Conservation (phyloP, 2,329 filamentous ascomycete genomes). For the Paecilomyces formosus region DNA sequence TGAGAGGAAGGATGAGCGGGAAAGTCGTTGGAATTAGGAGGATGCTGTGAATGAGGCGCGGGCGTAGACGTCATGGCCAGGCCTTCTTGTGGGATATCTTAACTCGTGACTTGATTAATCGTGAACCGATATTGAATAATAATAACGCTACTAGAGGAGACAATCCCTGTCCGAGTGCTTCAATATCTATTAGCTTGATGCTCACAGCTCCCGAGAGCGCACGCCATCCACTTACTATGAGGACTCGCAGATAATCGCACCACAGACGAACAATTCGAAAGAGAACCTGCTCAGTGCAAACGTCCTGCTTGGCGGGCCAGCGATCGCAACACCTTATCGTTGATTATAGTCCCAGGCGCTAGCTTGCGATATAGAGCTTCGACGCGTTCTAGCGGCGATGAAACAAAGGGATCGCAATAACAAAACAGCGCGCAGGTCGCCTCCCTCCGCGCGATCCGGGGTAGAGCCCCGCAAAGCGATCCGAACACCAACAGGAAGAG, state of each 20-base stretch:
- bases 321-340: not conserved
- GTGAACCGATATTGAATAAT: not conserved
- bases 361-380: not conserved
- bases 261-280: not conserved
- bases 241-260: not conserved
- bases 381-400: not conserved
- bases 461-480: not conserved
- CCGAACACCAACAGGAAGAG: not conserved
- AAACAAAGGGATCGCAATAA: not conserved
- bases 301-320: not conserved
- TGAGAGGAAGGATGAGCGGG: conserved; percentile 16
- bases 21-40: conserved; percentile 20
- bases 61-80: conserved; percentile 21
- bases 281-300: not conserved
- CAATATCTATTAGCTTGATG: not conserved
- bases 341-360: not conserved
- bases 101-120: not conserved
- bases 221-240: not conserved
- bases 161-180: not conserved
- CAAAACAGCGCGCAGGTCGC: not conserved
- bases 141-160: not conserved
- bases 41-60: conserved; percentile 21
- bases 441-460: not conserved
- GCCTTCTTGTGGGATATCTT: not conserved
- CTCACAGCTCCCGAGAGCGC: not conserved